Evolutionary conservation across 495 filamentous ascomycete species (phyloP).

Genomic region (Xylaria curta): DNA sequence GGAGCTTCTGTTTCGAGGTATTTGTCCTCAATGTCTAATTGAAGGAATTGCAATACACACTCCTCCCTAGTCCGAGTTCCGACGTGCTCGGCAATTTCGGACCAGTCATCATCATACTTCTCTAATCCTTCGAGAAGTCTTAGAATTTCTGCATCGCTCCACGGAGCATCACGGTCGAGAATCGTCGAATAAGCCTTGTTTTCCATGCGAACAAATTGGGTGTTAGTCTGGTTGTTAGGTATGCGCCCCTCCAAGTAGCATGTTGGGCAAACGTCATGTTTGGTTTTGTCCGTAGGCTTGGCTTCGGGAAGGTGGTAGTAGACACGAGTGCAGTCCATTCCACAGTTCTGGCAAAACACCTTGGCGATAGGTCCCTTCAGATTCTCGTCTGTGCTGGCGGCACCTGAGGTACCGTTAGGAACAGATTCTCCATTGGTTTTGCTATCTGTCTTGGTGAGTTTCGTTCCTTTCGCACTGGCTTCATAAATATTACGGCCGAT

Average conservation of each 20-base stretch:
- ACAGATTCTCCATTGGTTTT: slow-evolving; percentile 76
- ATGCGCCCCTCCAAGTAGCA: slow-evolving; percentile 85
- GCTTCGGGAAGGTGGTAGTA: slow-evolving; percentile 85
- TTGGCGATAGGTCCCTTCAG: slow-evolving; percentile 63
- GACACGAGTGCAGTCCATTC: slow-evolving; percentile 88
- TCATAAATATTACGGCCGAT: slow-evolving; percentile 96
- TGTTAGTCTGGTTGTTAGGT: slow-evolving; percentile 71
- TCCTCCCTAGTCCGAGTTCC: slow-evolving; percentile 92
- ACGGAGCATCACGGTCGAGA: slow-evolving; percentile 81
- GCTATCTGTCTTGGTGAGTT: slow-evolving; percentile 59
- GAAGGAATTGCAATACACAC: slow-evolving; percentile 94
- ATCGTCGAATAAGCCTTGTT: slow-evolving; percentile 76
- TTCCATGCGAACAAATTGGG: slow-evolving; percentile 85
- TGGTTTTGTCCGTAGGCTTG: slow-evolving; percentile 63
- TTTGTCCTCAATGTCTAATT: slow-evolving; percentile 88
- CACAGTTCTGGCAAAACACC: slow-evolving; percentile 86
- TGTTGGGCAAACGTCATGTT: slow-evolving; percentile 85
- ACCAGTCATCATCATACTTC: slow-evolving; percentile 93
- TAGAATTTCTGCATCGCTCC: slow-evolving; percentile 88
- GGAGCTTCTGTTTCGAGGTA: slow-evolving; percentile 79
- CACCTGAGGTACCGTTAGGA: slow-evolving; percentile 62
- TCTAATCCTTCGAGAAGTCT: slow-evolving; percentile 88
- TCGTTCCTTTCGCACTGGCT: slow-evolving; percentile 83
- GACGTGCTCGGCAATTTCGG: slow-evolving; percentile 87
- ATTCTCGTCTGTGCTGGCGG: slow-evolving; percentile 54